Evolutionary conservation across 179 eudicot species (phyloP), one percentile per base, ranked within the genome.

Genomic region (Silene coronaria): DNA sequence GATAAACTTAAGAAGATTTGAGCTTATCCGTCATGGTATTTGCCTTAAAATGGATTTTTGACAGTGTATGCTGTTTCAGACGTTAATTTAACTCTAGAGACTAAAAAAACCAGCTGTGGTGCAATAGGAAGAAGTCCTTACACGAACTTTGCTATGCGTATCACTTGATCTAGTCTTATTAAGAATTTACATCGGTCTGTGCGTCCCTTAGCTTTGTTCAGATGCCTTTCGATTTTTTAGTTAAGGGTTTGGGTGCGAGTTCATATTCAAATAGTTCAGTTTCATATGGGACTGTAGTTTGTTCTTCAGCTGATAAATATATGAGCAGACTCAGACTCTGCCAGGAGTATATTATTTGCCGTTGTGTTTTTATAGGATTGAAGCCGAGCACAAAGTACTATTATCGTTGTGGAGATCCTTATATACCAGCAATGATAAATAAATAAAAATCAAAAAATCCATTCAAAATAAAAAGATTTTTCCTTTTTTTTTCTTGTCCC

Each of bases 11-110:
- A 71, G 79, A 87, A 83, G 98, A 86, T 93, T 93, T 81, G 98
- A 93, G 89, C 93, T 93, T 67, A 91, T 91, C 51, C 95, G 98
- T 76, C 98, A 93, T 81, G 98, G 98, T 93, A 88, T 38, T 26
- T 60, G 3, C 65, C 80, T 70, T 51, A 61, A 21, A 28, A 16
- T 13, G n/a, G 12, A 58, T 21, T 45, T 55, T n/a, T 38, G 12
- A 14, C 27, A 1, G 58, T 45, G 1, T 58, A 7, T 58, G 62
- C 2, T 23, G 3, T 60, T 22, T n/a, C n/a, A 2, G 23, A 60
- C 22, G 1, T 60, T 3, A 23, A 60, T 23, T 19, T 60, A 6
- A 5, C 61, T 51, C 6, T 13, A 51, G 2, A 14, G 19, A 13
- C 57, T 16, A 51, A 0, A 67, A 10, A 1, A 46, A n/a, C 17